Evolutionary conservation across 257 asterid genomes (phyloP).

Genomic region (Agastache rugosa): DNA sequence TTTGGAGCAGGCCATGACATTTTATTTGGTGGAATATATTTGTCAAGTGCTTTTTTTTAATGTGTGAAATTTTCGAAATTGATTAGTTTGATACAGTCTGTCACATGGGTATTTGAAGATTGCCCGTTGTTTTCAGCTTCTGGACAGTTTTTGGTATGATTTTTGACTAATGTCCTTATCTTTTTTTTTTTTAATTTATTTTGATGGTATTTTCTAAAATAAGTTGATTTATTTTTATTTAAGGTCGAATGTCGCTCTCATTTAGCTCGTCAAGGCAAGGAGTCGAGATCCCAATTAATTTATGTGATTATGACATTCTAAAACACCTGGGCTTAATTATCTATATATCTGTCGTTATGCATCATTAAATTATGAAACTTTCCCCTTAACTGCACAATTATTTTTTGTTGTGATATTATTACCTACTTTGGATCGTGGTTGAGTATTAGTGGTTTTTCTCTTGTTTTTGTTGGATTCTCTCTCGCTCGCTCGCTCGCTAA

Average conservation of each 20-base stretch:
- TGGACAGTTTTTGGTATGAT: not conserved
- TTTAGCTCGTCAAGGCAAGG: not conserved
- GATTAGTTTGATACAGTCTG: not conserved
- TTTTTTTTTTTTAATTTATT: too few species aligned
- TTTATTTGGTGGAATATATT: too few species aligned
- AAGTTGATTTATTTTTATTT: not conserved
- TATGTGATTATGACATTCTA: not conserved
- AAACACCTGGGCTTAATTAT: not conserved
- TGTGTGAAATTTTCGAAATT: too few species aligned
- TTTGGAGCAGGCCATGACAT: too few species aligned
- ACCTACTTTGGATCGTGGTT: too few species aligned
- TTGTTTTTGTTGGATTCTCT: too few species aligned
- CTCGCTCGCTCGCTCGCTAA: too few species aligned
- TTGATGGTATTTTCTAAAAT: not conserved
- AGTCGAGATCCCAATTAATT: not conserved
- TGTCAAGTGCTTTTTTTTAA: not conserved
- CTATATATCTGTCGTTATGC: not conserved
- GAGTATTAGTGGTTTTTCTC: too few species aligned
- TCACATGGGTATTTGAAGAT: not conserved
- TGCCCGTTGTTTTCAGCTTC: not conserved
- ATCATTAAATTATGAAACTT: not conserved
- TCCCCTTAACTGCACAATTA: not conserved
- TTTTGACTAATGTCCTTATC: not conserved
- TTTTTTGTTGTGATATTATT: not conserved
- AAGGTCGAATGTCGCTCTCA: conserved; percentile 16